phyloP scores from a whole-genome alignment of 106 monocot species.

The Chionographis japonica region DNA sequence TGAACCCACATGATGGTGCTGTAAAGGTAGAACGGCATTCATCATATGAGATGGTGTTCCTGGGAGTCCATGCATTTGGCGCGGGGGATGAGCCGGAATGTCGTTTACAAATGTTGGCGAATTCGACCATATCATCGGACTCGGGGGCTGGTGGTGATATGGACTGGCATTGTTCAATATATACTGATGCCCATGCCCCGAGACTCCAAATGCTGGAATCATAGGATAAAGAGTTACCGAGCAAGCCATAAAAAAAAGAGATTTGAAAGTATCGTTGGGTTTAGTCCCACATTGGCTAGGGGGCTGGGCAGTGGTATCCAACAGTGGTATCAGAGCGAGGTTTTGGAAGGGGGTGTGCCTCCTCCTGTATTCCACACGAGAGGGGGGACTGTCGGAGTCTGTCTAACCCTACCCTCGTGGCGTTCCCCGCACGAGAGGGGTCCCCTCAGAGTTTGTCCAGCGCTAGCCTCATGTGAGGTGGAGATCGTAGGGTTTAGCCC shows the following conservation, averaged over 20 bases:
- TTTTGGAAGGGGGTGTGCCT: no score
- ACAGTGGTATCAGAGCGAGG: no score
- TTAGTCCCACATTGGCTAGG: no score
- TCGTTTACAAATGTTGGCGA: slow-evolving; percentile 47
- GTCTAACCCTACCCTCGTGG: no score
- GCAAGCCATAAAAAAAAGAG: not conserved
- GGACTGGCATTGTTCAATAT: slow-evolving; percentile 51
- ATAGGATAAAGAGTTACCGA: no score
- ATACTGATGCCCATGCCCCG: slow-evolving; percentile 65
- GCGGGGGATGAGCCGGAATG: slow-evolving; percentile 26
- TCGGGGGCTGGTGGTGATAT: slow-evolving; percentile 22
- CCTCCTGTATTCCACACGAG: no score
- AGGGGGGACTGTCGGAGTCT: no score
- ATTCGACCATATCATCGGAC: slow-evolving; percentile 48
- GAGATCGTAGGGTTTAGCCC: no score
- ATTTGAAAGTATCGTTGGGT: not conserved
- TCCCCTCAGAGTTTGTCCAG: no score
- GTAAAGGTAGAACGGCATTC: slow-evolving; percentile 16
- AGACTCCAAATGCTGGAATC: slow-evolving; percentile 32
- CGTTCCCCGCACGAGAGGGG: no score
- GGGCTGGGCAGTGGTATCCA: no score
- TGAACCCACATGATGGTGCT: slow-evolving; percentile 47
- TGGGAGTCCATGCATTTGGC: slow-evolving; percentile 37
- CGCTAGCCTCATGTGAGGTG: no score
- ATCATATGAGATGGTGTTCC: slow-evolving; percentile 29